Conservation (phyloP, 192 early-diverging fungal species). For the Spizellomyces sp. region DNA sequence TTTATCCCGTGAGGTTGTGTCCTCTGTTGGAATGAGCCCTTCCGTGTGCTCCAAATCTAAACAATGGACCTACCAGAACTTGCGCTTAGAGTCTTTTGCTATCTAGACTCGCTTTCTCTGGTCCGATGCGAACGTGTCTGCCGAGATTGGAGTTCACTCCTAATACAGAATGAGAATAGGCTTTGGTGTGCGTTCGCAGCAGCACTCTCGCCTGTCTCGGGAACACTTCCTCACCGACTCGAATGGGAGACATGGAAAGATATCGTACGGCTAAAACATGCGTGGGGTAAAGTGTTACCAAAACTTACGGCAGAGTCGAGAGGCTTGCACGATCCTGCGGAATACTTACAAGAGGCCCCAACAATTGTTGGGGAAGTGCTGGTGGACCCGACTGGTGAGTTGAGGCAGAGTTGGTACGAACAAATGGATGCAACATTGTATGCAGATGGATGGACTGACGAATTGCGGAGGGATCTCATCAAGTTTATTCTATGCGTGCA, state of each 20-base stretch:
- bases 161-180: not conserved
- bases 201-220: not conserved
- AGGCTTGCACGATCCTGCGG: no score
- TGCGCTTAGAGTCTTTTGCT: slow-evolving; percentile 14
- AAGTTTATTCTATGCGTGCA: not conserved
- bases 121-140: slow-evolving; percentile 13
- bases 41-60: no score
- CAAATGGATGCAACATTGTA: not conserved
- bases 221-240: not conserved
- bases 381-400: not conserved
- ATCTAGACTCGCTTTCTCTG: slow-evolving; percentile 4
- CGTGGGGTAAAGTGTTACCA: slow-evolving; percentile 7
- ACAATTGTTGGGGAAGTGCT: not conserved
- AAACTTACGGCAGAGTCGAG: slow-evolving; percentile 3
- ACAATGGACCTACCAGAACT: slow-evolving; percentile 22
- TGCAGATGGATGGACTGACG: not conserved
- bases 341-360: no score
- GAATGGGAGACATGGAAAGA: slow-evolving; percentile 26
- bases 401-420: not conserved
- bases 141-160: slow-evolving; percentile 4
- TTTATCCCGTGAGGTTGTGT: no score
- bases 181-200: slow-evolving; percentile 3
- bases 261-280: not conserved
- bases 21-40: no score
- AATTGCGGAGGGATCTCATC: not conserved